Conservation (phyloP, 768 basidiomycete species). For the Suillus alpinus region DNA sequence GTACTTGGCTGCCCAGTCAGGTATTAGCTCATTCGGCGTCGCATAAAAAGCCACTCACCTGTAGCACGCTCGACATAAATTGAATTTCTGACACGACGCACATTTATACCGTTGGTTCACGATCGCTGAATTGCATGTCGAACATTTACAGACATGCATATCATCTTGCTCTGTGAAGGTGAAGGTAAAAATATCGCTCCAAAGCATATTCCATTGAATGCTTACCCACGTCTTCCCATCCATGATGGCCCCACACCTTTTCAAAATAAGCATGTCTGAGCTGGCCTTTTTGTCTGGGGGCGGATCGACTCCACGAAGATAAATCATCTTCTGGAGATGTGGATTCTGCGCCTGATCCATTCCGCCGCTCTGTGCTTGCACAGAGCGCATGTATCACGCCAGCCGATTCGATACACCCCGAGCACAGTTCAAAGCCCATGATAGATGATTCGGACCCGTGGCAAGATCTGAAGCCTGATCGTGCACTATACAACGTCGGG, state of each 20-base stretch:
- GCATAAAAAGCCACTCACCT: slow-evolving; percentile 43
- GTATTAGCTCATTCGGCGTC: slow-evolving; percentile 4
- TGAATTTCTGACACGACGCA: slow-evolving; percentile 73
- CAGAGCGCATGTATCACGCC: slow-evolving; percentile 79
- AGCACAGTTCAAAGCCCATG: slow-evolving; percentile 81
- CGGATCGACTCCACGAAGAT: slow-evolving; percentile 62
- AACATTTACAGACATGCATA: slow-evolving; percentile 59
- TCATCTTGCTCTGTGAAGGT: slow-evolving; percentile 68
- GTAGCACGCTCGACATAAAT: slow-evolving; percentile 81
- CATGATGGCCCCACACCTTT: slow-evolving; percentile 77
- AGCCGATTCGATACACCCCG: slow-evolving; percentile 70
- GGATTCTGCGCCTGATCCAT: slow-evolving; percentile 31
- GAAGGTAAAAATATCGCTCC: not conserved
- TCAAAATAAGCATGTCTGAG: slow-evolving; percentile 83
- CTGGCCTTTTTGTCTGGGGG: slow-evolving; percentile 71
- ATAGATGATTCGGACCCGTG: slow-evolving; percentile 7
- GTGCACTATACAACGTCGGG: slow-evolving; percentile 10
- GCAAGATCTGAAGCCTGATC: not conserved
- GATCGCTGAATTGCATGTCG: slow-evolving; percentile 71
- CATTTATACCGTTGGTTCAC: slow-evolving; percentile 78
- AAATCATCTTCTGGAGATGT: slow-evolving; percentile 53
- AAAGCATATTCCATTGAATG: slow-evolving; percentile 11
- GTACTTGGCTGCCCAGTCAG: slow-evolving; percentile 62
- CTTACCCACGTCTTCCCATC: slow-evolving; percentile 90
- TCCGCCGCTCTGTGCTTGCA: slow-evolving; percentile 36